Percentiles rank a stretch among this genome's conserved stretches.
Conservation (phyloP, 495 filamentous ascomycete genomes). For the Penicillium crystallinum region DNA sequence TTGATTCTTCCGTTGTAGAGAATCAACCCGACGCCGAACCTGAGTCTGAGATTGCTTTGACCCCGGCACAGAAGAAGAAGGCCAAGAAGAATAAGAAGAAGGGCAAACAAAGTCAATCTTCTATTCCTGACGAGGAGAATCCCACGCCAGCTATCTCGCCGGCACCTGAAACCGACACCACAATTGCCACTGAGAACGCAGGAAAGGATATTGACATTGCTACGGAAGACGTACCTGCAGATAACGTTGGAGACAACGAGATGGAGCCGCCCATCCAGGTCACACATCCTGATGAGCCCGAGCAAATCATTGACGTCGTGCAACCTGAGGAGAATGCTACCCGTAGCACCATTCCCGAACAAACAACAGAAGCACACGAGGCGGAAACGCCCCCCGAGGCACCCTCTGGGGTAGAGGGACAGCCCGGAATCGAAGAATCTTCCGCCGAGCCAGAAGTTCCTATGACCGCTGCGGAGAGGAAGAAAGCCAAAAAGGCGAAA, state of each 20-base stretch:
- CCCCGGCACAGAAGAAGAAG: conserved; percentile 31
- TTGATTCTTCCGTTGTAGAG: conserved; percentile 7
- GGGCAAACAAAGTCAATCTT: conserved; percentile 15
- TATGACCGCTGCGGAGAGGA: conserved; percentile 29
- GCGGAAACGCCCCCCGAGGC: not conserved
- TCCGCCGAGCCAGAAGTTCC: conserved; percentile 12
- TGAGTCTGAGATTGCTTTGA: conserved; percentile 20
- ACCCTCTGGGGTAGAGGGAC: not conserved
- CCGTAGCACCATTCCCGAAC: not conserved
- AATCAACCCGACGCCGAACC: conserved; percentile 6
- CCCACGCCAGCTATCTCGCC: conserved; percentile 7
- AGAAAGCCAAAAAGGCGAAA: conserved; percentile 32
- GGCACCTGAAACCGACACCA: conserved; percentile 7
- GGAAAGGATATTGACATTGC: not conserved
- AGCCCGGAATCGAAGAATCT: not conserved
- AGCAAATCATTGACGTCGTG: not conserved
- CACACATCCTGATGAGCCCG: not conserved
- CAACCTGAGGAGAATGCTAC: not conserved
- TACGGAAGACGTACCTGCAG: not conserved
- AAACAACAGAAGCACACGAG: not conserved
- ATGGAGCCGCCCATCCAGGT: not conserved
- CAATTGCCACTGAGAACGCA: not conserved
- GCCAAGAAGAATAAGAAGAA: conserved; percentile 40
- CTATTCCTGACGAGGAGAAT: conserved; percentile 14
- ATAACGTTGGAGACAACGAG: not conserved